Evolutionary conservation across 164 flowering plant species (phyloP).

Genomic region (Vitis riparia): DNA sequence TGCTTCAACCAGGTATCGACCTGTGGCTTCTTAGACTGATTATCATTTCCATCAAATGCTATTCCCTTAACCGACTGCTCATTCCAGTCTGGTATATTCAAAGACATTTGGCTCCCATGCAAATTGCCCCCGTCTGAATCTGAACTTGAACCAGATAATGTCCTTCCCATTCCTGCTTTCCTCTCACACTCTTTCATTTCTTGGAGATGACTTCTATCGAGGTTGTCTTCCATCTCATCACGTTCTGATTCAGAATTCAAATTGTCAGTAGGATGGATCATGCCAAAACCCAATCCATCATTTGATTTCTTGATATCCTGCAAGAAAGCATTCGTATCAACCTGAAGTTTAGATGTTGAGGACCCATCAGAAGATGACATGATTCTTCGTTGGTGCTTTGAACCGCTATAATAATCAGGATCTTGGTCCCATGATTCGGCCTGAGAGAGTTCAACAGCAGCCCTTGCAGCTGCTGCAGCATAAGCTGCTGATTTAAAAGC

Average conservation of each 20-base stretch:
- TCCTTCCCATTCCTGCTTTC: conserved; percentile 15
- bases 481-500: conserved; percentile 73
- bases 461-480: conserved; percentile 73
- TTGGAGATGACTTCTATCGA: neutral
- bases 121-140: conserved; percentile 22
- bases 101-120: neutral
- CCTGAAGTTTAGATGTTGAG: conserved; percentile 11
- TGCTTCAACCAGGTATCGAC: conserved; percentile 1
- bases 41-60: conserved; percentile 27
- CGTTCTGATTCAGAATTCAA: conserved; percentile 24
- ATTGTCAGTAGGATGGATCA: conserved; percentile 15
- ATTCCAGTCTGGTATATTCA: conserved; percentile 4
- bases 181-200: conserved; percentile 15
- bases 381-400: conserved; percentile 4
- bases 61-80: conserved; percentile 9
- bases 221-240: conserved; percentile 13
- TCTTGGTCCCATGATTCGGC: conserved; percentile 20
- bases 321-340: neutral
- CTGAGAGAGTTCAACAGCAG: conserved; percentile 60
- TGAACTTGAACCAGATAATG: conserved; percentile 25
- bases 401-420: conserved; percentile 26
- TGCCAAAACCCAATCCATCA: conserved; percentile 10
- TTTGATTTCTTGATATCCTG: conserved; percentile 3
- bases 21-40: conserved; percentile 10
- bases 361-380: conserved; percentile 3